Conservation (phyloP, 2,329 filamentous ascomycete species). For the Colletotrichum lini region DNA sequence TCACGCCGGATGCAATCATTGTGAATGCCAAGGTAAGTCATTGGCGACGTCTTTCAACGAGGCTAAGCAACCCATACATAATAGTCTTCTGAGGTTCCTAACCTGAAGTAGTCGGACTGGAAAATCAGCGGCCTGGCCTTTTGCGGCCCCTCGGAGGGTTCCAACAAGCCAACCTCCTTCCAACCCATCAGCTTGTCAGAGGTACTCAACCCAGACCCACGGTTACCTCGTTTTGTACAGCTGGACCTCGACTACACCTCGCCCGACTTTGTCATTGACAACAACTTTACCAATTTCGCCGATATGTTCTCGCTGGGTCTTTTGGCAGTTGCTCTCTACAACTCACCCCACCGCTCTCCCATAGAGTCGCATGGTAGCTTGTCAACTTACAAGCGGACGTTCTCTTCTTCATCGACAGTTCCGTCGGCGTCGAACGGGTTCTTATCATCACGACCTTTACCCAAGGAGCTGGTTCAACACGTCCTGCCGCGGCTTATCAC, state of each 20-base stretch:
- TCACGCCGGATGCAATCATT: conserved; percentile 93
- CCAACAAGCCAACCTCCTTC: conserved; percentile 81
- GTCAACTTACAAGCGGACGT: conserved; percentile 87
- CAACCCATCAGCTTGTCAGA: conserved; percentile 87
- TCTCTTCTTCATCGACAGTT: conserved; percentile 82
- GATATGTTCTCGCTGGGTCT: conserved; percentile 97
- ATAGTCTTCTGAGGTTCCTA: conserved; percentile 43
- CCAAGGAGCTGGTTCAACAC: conserved; percentile 80
- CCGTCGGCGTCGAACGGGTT: conserved; percentile 89
- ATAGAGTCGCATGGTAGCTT: conserved; percentile 85
- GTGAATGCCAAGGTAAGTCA: conserved; percentile 87
- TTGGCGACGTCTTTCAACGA: not conserved
- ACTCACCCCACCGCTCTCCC: conserved; percentile 92
- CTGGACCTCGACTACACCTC: conserved; percentile 94
- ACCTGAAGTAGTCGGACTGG: conserved; percentile 84
- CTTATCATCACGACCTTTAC: conserved; percentile 83
- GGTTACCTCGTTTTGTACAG: conserved; percentile 86
- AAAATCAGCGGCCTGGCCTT: conserved; percentile 97
- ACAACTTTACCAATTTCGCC: conserved; percentile 84
- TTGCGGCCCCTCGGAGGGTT: conserved; percentile 83
- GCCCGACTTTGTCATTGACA: conserved; percentile 94
- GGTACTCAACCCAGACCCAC: conserved; percentile 86
- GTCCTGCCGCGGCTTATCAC: conserved; percentile 91
- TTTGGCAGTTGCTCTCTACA: conserved; percentile 90
- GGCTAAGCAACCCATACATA: not conserved